Base-by-base conservation (phyloP, 192 early-diverging fungal genomes). In the Linderina pennispora region DNA sequence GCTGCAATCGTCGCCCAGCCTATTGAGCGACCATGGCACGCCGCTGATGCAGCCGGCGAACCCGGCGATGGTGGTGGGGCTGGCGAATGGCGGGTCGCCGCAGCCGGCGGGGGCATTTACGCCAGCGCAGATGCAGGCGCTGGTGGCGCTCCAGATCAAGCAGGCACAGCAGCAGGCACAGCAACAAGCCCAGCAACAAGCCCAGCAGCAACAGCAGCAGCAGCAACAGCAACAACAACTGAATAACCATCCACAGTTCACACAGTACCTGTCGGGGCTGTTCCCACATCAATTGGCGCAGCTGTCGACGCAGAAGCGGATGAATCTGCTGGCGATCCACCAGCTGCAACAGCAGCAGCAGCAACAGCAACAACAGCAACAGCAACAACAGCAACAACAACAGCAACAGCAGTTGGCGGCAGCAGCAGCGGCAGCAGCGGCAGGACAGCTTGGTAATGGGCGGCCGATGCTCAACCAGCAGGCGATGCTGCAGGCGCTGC, bases 261-360 rank as follows among this genome's bases (percentile, higher is more conserved):
- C 67, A 3, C 67, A 71, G 40, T 71, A 58, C 25, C 35, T 71
- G 47, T 71, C 67, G 17, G 41, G 53, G 8, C 36, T 71, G 31
- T 63, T 51, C 11, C 67, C 67, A 5, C 67, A 63, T 17, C 67
- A 71, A 34, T 43, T 71, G 19, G 67, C 67, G 21, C 67, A 71
- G 11, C 45, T 71, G 15, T 63, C 60, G 1, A 63, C 58, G 36
- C 67, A 71, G 44, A 54, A 62, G 34, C 54, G 61, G 11, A 63
- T 71, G 59, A 55, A 49, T 17, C 37, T 55, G 20, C 18, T 71
- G 34, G 55, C 61, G 8, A 53, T 71, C 43, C 55, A 56, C 10
- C 67, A 71, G 52, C 60, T 52, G n/a, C 67, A 71, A 25, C 60
- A 62, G 23, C 45, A 53, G 11, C 65, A 68, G 24, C 65, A 61